Conservation (phyloP, 805 yeast genomes). For the Sporopachydermia quercuum region DNA sequence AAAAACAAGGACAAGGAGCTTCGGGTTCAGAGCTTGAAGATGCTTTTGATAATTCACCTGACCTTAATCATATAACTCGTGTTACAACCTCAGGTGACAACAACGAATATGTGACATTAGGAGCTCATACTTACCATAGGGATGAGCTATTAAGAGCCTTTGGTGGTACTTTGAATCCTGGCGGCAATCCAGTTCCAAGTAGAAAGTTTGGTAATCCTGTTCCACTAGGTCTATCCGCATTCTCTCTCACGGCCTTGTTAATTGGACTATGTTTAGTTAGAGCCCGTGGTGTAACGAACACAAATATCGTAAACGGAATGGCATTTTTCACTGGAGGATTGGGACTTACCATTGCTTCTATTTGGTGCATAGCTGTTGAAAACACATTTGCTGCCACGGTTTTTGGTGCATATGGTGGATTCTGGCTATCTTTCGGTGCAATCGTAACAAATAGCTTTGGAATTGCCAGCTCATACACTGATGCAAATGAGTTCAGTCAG, state of each 20-base stretch:
- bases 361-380: slow-evolving; percentile 52
- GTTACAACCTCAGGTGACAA: slow-evolving; percentile 12
- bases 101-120: slow-evolving; percentile 21
- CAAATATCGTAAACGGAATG: slow-evolving; percentile 41
- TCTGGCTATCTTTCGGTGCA: slow-evolving; percentile 56
- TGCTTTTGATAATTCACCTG: too few relatives aligned
- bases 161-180: slow-evolving; percentile 39
- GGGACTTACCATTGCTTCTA: slow-evolving; percentile 48
- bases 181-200: slow-evolving; percentile 28
- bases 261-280: slow-evolving; percentile 37
- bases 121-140: slow-evolving; percentile 28
- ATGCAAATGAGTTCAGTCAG: slow-evolving; percentile 24
- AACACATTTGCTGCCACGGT: slow-evolving; percentile 50
- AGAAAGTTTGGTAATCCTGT: slow-evolving; percentile 60
- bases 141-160: slow-evolving; percentile 48
- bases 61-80: too few relatives aligned
- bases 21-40: too few relatives aligned
- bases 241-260: slow-evolving; percentile 53
- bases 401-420: slow-evolving; percentile 31
- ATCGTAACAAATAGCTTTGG: slow-evolving; percentile 37
- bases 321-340: slow-evolving; percentile 53
- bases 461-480: slow-evolving; percentile 28
- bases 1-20: not conserved
- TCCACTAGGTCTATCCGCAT: slow-evolving; percentile 59
- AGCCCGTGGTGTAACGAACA: slow-evolving; percentile 40